Conservation (phyloP, 208 protist genomes). For the Leishmania arabica region DNA sequence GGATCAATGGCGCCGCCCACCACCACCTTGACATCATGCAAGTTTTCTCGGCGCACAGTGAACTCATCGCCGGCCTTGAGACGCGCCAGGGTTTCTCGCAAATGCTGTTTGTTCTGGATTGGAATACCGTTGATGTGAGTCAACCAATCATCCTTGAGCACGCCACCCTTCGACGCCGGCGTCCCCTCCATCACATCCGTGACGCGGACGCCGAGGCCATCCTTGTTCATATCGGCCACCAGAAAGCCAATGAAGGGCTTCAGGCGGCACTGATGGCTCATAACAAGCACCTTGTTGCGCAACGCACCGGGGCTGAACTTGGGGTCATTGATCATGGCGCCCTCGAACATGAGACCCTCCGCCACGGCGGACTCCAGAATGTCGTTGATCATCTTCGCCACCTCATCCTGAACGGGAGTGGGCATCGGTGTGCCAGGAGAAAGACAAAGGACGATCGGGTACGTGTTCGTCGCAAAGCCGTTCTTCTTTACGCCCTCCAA, state of each 20-base stretch:
- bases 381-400: constrained; percentile 60
- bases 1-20: constrained; percentile 80
- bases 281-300: constrained; percentile 82
- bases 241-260: constrained; percentile 88
- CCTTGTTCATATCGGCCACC: constrained; percentile 90
- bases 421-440: constrained; percentile 48
- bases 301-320: constrained; percentile 88
- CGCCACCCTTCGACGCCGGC: constrained; percentile 78
- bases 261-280: constrained; percentile 66
- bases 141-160: constrained; percentile 88
- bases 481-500: constrained; percentile 71
- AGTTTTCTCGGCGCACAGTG: constrained; percentile 78
- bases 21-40: constrained; percentile 85
- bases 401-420: constrained; percentile 54
- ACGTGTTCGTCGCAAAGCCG: constrained; percentile 73
- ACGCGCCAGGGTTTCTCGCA: constrained; percentile 61
- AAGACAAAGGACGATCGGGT: constrained; percentile 84
- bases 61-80: constrained; percentile 86
- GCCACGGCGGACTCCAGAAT: constrained; percentile 60
- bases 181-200: constrained; percentile 82
- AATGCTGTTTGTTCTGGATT: constrained; percentile 82
- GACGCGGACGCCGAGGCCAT: constrained; percentile 87
- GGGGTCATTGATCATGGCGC: constrained; percentile 84
- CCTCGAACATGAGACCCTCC: constrained; percentile 90
- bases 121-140: constrained; percentile 80